Base-by-base conservation (phyloP, 108 stramenopile genomes). In the Fistulifera pelliculosa region DNA sequence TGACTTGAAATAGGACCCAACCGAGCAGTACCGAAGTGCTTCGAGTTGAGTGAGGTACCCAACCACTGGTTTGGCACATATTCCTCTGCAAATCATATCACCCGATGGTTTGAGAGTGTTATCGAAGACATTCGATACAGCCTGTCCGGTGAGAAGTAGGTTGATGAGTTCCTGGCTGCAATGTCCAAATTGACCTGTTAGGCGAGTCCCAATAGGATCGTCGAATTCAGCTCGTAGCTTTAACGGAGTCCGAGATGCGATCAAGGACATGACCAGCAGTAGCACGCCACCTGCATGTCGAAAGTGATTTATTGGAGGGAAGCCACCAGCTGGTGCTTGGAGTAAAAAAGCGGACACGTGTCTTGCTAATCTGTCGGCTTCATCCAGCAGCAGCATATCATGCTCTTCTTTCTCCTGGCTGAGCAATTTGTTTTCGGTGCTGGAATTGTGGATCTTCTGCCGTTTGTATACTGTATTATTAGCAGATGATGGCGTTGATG, bases 91-190 rank as follows among this genome's bases (percentile, higher is more conserved):
- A 17, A 68, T 63, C n/a, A 88, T 63, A 51, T 73, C 81, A 19
- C 71, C 85, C 2, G 70, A 75, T 15, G 66, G 69, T 41, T 76
- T 35, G 28, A 72, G 69, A 41, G 66, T 65, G 42, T 92, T 81
- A 63, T 95, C 94, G 66, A 89, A 89, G 10, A 89, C 85, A 54
- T 93, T 87, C 38, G 76, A 79, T 0, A 85, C 82, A 27, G 87
- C 88, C 47, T 76, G 77, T 23, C 94, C 90, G 14, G 79, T 80
- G 1, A 93, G 65, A 8, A 85, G 50, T 22, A 93, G 61, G 62
- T 93, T 93, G 60, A 95, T 81, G 24, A 95, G 64, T 62, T 95
- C 94, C 64, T 92, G 90, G 38, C 77, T 75, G 35, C 83, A 88
- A 56, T 95, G 86, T 18, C 94, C 94, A 61, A 88, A 95, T 58